Percentiles rank a stretch among this genome's conserved stretches.
phyloP scores from a whole-genome alignment of 805 yeast genomes.

The Saccharomycopsis sp. region DNA sequence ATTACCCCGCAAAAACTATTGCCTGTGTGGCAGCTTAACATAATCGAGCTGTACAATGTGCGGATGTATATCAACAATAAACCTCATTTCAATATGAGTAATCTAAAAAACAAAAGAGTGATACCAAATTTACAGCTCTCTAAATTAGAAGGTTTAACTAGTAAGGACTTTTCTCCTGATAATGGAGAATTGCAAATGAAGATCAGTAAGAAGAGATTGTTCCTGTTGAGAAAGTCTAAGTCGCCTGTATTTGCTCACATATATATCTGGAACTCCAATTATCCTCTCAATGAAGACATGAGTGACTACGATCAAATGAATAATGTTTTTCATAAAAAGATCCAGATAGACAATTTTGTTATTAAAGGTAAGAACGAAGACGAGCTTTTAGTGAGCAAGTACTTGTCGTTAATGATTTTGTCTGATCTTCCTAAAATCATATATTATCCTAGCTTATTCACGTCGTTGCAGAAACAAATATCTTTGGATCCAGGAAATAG shows the following conservation, averaged over 20 bases:
- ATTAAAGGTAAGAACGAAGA: not conserved
- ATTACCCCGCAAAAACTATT: conserved; percentile 12
- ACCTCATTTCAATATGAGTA: conserved; percentile 9
- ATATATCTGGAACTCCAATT: not conserved
- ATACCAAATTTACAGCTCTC: not conserved
- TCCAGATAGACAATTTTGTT: conserved; percentile 1
- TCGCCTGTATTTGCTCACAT: conserved; percentile 4
- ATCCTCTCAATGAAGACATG: not conserved
- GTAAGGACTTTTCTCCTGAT: not conserved
- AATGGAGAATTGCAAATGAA: not conserved
- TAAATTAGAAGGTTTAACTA: not conserved
- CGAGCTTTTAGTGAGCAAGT: not conserved
- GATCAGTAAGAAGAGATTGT: conserved; percentile 1
- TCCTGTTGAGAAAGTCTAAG: not conserved
- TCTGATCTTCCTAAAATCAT: not conserved
- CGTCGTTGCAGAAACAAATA: not conserved
- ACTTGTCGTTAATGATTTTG: conserved; percentile 5
- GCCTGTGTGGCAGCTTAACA: conserved; percentile 12
- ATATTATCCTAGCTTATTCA: conserved; percentile 3
- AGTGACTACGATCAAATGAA: not conserved
- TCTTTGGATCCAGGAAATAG: conserved; percentile 6
- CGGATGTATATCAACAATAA: conserved; percentile 2
- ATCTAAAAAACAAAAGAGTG: conserved; percentile 1
- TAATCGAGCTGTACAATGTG: conserved; percentile 2
- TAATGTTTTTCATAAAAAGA: conserved; percentile 8